A percentile compares a stretch with the other conserved stretches of the same genome.
Conservation (phyloP, 306 rosid genomes). For the Cercis canadensis region DNA sequence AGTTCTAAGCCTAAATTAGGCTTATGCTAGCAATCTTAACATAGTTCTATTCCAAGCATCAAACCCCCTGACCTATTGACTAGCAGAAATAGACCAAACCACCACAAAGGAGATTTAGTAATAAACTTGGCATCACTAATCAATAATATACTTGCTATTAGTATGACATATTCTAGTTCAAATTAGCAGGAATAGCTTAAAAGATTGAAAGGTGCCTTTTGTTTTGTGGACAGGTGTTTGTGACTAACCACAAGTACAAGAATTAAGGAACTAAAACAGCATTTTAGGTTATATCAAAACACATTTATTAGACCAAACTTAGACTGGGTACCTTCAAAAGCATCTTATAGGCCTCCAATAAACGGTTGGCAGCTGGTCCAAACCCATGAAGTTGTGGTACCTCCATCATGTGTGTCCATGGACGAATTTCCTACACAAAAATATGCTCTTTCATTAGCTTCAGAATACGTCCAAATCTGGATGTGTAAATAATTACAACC, state of each 20-base stretch:
- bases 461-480: background rate
- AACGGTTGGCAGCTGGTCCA: slow-evolving; percentile 96
- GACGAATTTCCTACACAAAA: slow-evolving; percentile 84
- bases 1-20: too few species aligned
- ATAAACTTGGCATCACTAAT: background rate
- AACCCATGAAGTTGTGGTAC: slow-evolving; percentile 99
- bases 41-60: too few species aligned
- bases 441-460: background rate
- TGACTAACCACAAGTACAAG: slow-evolving; percentile 2
- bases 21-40: too few species aligned
- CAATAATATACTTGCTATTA: background rate
- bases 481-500: background rate
- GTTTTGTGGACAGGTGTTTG: background rate
- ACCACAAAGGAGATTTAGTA: background rate
- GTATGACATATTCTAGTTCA: too few species aligned
- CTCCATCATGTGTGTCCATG: slow-evolving; percentile 99
- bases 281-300: background rate
- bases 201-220: slow-evolving; percentile 3
- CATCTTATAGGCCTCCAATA: slow-evolving; percentile 95
- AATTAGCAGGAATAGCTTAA: background rate
- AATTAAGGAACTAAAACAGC: slow-evolving; percentile 12
- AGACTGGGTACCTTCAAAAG: slow-evolving; percentile 76
- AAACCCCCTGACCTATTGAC: background rate
- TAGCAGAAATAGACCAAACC: too few species aligned
- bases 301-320: slow-evolving; percentile 1